phyloP scores from a whole-genome alignment of 2,329 filamentous ascomycete genomes.

The Xylariaceae sp. region DNA sequence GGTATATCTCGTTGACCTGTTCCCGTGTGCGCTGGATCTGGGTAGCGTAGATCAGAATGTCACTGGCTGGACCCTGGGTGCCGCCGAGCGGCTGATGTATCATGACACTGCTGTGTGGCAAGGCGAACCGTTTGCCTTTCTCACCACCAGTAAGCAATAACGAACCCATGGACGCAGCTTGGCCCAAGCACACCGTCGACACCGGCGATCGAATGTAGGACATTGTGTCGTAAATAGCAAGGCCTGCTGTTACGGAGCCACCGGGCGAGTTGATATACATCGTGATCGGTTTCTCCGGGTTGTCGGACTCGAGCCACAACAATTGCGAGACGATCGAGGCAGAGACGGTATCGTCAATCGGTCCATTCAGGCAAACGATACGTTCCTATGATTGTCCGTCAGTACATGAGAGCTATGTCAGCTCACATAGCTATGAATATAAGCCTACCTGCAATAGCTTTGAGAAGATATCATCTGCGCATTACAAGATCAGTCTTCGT shows the following conservation, averaged over 20 bases:
- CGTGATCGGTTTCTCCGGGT: conserved; percentile 88
- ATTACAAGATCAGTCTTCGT: conserved; percentile 24
- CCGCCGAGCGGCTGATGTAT: conserved; percentile 88
- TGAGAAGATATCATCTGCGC: conserved; percentile 73
- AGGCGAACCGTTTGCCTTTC: conserved; percentile 75
- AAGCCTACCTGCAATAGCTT: conserved; percentile 63
- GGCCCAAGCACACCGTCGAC: conserved; percentile 89
- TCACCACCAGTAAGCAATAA: conserved; percentile 82
- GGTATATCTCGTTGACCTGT: conserved; percentile 87
- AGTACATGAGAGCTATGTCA: conserved; percentile 10
- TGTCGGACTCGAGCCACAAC: conserved; percentile 95
- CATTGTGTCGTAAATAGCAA: conserved; percentile 98
- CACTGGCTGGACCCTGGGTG: conserved; percentile 60
- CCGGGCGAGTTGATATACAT: conserved; percentile 98
- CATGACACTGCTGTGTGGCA: conserved; percentile 96
- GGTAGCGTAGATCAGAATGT: conserved; percentile 95
- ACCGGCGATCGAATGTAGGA: conserved; percentile 90
- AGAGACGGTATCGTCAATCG: conserved; percentile 83
- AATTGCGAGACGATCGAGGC: conserved; percentile 95
- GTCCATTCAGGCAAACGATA: conserved; percentile 88
- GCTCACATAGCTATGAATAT: conserved; percentile 13
- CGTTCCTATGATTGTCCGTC: conserved; percentile 58
- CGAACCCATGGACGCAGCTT: conserved; percentile 92
- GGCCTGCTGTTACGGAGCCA: conserved; percentile 79
- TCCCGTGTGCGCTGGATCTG: conserved; percentile 85